Percentiles rank a stretch among this genome's conserved stretches.
These are phyloP conservation scores for Tylopilus rubrobrunneus DNA, from an alignment of 768 basidiomycete species.

Conservation along the genomic window DNA sequence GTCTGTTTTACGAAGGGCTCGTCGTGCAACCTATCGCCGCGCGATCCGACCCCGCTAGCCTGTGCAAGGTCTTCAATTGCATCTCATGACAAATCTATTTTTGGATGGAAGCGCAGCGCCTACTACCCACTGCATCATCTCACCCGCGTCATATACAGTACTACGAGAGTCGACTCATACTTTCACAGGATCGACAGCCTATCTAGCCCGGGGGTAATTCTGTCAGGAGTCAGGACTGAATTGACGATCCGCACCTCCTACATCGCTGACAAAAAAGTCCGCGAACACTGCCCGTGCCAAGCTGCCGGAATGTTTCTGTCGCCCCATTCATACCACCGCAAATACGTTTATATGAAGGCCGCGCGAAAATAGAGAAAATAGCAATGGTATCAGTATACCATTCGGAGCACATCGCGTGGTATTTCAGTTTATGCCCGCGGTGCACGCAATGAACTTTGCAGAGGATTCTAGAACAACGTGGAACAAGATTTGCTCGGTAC, in stretches of 20 bases:
- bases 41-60: constrained; percentile 12
- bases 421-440: too few species aligned
- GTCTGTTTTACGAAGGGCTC: background rate
- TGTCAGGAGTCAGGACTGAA: background rate
- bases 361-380: background rate
- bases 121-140: background rate
- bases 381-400: background rate
- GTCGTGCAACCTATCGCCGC: background rate
- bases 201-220: background rate
- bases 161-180: background rate
- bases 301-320: background rate
- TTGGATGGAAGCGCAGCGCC: background rate
- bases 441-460: background rate
- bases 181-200: background rate
- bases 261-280: constrained; percentile 3
- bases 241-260: constrained; percentile 16
- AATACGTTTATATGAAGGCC: background rate
- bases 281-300: constrained; percentile 1
- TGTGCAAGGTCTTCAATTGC: background rate
- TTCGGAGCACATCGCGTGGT: background rate
- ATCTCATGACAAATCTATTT: constrained; percentile 1
- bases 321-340: too few species aligned
- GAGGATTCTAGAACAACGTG: background rate
- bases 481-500: background rate
- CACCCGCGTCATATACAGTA: background rate